These are phyloP conservation scores for Colletotrichum australisinense DNA, from an alignment of 2,329 filamentous ascomycete genomes.

Conservation along the genomic window DNA sequence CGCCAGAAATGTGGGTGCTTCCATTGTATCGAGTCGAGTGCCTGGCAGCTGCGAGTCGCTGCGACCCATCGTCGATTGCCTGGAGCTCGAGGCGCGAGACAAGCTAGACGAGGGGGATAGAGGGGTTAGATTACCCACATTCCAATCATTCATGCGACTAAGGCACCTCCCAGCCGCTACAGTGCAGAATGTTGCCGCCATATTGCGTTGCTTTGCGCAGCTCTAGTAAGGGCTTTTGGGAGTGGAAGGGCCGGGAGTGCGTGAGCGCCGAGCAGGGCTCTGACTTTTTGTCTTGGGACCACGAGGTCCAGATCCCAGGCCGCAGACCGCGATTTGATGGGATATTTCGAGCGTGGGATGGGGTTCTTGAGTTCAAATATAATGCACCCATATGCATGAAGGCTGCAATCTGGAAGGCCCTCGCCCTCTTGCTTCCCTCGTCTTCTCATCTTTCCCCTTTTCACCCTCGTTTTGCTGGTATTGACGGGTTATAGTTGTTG, in stretches of 20 bases:
- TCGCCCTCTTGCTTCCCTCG: neutral
- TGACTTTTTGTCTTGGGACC: neutral
- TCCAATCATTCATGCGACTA: constrained; percentile 35
- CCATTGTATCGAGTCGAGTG: constrained; percentile 11
- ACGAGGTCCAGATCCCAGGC: neutral
- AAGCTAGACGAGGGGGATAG: constrained; percentile 24
- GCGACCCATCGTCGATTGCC: constrained; percentile 30
- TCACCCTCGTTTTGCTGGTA: neutral
- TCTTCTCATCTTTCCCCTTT: neutral
- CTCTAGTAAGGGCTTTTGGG: neutral
- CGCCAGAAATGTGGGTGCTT: constrained; percentile 2
- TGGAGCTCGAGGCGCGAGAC: constrained; percentile 5
- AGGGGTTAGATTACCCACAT: constrained; percentile 28
- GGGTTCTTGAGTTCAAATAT: neutral
- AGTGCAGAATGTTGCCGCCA: constrained; percentile 30
- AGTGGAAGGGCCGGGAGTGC: neutral
- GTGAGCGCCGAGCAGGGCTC: constrained; percentile 1
- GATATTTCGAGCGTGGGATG: neutral
- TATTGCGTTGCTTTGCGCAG: constrained; percentile 30
- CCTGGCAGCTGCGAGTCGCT: constrained; percentile 20
- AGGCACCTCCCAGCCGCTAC: constrained; percentile 29
- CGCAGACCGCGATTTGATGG: neutral
- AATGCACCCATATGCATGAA: neutral
- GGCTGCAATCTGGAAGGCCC: neutral
- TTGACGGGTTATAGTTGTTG: neutral